These are phyloP conservation scores for Daldinia childiae DNA, from an alignment of 495 filamentous ascomycete genomes.

Conservation along the genomic window DNA sequence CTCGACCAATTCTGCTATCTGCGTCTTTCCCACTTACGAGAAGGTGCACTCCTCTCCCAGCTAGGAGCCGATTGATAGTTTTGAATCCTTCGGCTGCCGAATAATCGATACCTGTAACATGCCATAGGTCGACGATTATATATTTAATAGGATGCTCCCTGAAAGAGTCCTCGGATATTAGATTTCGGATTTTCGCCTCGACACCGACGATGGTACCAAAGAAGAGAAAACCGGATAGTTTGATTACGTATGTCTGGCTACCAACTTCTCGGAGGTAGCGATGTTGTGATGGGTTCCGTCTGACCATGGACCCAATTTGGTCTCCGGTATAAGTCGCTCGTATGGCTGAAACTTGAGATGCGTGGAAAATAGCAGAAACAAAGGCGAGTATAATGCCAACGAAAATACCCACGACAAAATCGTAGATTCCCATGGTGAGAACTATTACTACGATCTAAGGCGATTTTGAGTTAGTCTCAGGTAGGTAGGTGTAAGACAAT, in stretches of 20 bases:
- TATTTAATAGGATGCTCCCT: conserved; percentile 80
- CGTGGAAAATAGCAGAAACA: conserved; percentile 88
- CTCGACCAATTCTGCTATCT: conserved; percentile 76
- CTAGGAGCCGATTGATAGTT: conserved; percentile 84
- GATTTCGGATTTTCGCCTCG: conserved; percentile 80
- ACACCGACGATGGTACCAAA: conserved; percentile 97
- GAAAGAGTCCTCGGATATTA: conserved; percentile 86
- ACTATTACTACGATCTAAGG: conserved; percentile 85
- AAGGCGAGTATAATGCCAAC: conserved; percentile 92
- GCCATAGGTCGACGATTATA: conserved; percentile 86
- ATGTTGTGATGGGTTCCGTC: conserved; percentile 88
- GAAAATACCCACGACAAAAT: conserved; percentile 94
- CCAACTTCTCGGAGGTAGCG: conserved; percentile 86
- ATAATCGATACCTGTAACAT: conserved; percentile 93
- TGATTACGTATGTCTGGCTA: conserved; percentile 85
- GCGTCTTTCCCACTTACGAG: conserved; percentile 82
- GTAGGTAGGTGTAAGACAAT: background rate
- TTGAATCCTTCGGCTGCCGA: conserved; percentile 95
- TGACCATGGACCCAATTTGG: conserved; percentile 88
- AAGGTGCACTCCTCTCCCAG: conserved; percentile 75
- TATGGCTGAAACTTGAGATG: conserved; percentile 86
- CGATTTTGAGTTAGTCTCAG: conserved; percentile 41
- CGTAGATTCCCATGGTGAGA: conserved; percentile 93
- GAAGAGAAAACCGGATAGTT: conserved; percentile 91
- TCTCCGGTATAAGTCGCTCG: conserved; percentile 86